These are phyloP conservation scores for Sesbania bispinosa DNA, from an alignment of 306 rosid genomes.

Conservation along the genomic window DNA sequence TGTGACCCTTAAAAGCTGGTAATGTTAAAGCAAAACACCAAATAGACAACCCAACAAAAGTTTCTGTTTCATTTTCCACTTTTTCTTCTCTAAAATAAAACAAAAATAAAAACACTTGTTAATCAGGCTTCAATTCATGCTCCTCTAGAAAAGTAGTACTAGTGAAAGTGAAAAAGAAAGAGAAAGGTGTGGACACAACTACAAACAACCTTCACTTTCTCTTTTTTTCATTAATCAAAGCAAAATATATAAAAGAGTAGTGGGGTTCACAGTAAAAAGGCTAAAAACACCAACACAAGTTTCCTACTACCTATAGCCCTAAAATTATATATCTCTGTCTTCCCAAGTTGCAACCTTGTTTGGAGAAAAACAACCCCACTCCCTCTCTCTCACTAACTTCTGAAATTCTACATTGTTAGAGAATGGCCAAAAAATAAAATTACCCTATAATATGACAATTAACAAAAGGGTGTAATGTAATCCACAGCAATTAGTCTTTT, in stretches of 20 bases:
- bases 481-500: conserved; percentile 24
- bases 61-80: conserved; percentile 33
- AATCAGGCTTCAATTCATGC: no score
- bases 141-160: conserved; percentile 15
- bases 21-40: neutral
- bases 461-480: conserved; percentile 21
- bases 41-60: conserved; percentile 30
- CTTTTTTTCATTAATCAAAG: conserved; percentile 30
- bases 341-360: neutral
- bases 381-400: neutral
- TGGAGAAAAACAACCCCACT: no score
- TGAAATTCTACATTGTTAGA: conserved; percentile 50
- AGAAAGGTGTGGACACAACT: conserved; percentile 7
- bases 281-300: conserved; percentile 25
- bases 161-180: no score
- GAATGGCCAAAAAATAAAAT: conserved; percentile 25
- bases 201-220: conserved; percentile 36
- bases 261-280: conserved; percentile 22
- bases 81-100: neutral
- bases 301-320: neutral
- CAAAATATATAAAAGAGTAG: conserved; percentile 13
- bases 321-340: neutral
- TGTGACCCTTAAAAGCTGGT: no score
- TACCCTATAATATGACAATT: conserved; percentile 9
- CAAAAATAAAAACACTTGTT: no score